phyloP scores from a whole-genome alignment of 2,329 filamentous ascomycete genomes.

The Cordyceps pruinosa region DNA sequence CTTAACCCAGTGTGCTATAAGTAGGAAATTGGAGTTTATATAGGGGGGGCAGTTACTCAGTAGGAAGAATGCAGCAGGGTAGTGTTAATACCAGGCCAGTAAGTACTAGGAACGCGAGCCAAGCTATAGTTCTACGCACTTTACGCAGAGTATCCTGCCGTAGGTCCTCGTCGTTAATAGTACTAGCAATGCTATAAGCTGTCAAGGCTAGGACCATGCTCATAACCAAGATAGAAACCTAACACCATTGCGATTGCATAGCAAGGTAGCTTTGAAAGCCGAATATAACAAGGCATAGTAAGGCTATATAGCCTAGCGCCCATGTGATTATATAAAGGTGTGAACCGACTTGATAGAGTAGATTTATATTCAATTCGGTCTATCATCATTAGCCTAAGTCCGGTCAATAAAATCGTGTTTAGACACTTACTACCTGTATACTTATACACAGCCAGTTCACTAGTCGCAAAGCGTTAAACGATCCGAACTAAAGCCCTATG shows the following conservation, averaged over 20 bases:
- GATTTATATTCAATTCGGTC: not conserved
- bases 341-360: not conserved
- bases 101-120: not conserved
- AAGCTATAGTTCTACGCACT: not conserved
- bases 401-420: not conserved
- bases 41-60: not conserved
- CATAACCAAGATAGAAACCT: not conserved
- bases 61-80: not conserved
- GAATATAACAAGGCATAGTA: not conserved
- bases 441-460: not conserved
- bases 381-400: not conserved
- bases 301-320: not conserved
- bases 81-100: not conserved
- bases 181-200: not conserved
- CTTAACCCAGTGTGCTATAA: not conserved
- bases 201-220: not conserved
- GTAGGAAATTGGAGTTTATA: not conserved
- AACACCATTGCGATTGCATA: not conserved
- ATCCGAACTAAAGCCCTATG: not conserved
- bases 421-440: not conserved
- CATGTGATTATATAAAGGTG: not conserved
- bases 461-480: not conserved
- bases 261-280: not conserved
- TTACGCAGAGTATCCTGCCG: not conserved
- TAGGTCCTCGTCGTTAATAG: not conserved